phyloP scores from a whole-genome alignment of 352 stramenopile species.

The Plasmopara halstedii region DNA sequence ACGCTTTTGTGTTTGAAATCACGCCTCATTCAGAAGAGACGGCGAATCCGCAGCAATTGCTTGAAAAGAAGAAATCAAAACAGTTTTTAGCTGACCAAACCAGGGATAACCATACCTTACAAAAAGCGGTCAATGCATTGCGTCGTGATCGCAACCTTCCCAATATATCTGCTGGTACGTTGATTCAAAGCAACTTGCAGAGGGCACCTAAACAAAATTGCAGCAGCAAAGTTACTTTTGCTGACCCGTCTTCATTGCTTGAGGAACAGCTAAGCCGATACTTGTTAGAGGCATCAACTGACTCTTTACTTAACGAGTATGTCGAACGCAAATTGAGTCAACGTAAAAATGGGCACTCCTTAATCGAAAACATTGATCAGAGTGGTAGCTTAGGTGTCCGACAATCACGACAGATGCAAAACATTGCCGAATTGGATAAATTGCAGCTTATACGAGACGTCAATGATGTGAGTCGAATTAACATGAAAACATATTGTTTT shows the following conservation, averaged over 20 bases:
- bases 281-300: conserved; percentile 42
- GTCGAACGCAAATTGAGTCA: conserved; percentile 59
- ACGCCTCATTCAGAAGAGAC: conserved; percentile 9
- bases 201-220: too few relatives aligned
- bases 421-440: conserved; percentile 55
- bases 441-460: conserved; percentile 60
- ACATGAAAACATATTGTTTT: not conserved
- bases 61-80: conserved; percentile 3
- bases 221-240: conserved; percentile 7
- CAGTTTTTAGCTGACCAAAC: conserved; percentile 2
- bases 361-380: conserved; percentile 4
- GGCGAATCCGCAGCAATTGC: conserved; percentile 1
- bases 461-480: conserved; percentile 38
- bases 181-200: too few relatives aligned
- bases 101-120: conserved; percentile 22
- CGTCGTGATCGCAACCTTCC: conserved; percentile 28
- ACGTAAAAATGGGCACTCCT: conserved; percentile 17
- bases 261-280: conserved; percentile 37
- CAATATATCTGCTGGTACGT: conserved; percentile 11
- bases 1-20: conserved; percentile 50
- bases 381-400: not conserved
- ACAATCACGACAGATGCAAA: conserved; percentile 37
- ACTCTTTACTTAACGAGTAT: conserved; percentile 50
- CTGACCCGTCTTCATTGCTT: not conserved
- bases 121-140: conserved; percentile 36